Evolutionary conservation across 208 protist species (phyloP).

Genomic region (Trypanosoma vivax): DNA sequence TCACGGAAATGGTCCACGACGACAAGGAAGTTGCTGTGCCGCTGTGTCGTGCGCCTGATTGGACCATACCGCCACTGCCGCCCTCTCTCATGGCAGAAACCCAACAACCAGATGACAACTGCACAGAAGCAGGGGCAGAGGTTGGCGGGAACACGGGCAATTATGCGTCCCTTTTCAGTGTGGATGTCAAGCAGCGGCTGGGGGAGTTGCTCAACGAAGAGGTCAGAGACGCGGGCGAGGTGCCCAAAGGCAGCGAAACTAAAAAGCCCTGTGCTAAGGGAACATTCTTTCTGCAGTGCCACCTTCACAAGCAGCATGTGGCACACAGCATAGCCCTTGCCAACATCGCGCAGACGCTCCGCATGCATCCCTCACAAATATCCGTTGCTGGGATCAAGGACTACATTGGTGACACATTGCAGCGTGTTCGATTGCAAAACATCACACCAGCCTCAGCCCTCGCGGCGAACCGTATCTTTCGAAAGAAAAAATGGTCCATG

Average conservation of each 20-base stretch:
- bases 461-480: constrained; percentile 48
- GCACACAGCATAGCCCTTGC: constrained; percentile 63
- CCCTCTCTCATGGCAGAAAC: constrained; percentile 3
- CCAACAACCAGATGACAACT: not conserved
- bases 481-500: constrained; percentile 36
- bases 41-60: constrained; percentile 37
- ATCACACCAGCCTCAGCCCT: constrained; percentile 57
- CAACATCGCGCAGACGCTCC: constrained; percentile 57
- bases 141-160: not conserved
- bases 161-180: constrained; percentile 1
- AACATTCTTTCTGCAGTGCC: constrained; percentile 55
- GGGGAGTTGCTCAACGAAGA: too few relatives aligned
- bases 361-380: constrained; percentile 71
- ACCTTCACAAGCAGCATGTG: constrained; percentile 79
- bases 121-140: not conserved
- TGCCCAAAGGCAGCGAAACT: not conserved
- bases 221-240: not conserved
- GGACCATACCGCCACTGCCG: constrained; percentile 48
- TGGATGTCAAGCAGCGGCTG: too few relatives aligned
- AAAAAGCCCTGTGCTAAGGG: not conserved
- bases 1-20: constrained; percentile 33
- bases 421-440: constrained; percentile 65
- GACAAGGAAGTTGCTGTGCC: constrained; percentile 11
- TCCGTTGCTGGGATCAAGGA: constrained; percentile 83
- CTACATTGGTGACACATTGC: constrained; percentile 82